A percentile compares a stretch with the other conserved stretches of the same genome.
These are phyloP conservation scores for Sporothrix euskadiensis DNA, from an alignment of 2,329 filamentous ascomycete species.

Conservation along the genomic window DNA sequence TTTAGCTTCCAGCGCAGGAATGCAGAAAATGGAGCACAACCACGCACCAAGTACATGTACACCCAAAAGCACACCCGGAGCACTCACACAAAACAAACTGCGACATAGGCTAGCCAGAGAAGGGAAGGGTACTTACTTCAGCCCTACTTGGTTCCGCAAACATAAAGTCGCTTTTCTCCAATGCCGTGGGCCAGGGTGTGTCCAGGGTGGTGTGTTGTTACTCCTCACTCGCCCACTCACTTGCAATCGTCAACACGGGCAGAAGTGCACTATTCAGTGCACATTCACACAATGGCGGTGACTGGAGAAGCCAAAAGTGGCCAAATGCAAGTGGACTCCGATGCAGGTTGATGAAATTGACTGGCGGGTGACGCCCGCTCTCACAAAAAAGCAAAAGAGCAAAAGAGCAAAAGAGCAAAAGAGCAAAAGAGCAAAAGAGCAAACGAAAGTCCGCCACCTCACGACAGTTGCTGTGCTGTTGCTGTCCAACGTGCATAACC, in stretches of 20 bases:
- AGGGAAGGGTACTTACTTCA: constrained; percentile 20
- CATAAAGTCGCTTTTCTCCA: constrained; percentile 17
- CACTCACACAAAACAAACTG: background rate
- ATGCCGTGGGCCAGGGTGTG: background rate
- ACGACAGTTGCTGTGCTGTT: constrained; percentile 21
- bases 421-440: background rate
- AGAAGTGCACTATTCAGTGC: background rate
- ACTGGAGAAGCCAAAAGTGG: background rate
- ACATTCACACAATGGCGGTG: background rate
- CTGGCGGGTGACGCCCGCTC: background rate
- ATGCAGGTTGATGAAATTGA: background rate
- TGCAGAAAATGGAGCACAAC: background rate
- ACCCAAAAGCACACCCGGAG: background rate
- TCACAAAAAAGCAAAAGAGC: background rate
- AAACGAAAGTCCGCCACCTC: constrained; percentile 2
- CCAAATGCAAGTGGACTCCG: background rate
- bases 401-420: background rate
- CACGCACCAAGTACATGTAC: background rate
- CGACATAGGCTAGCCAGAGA: background rate
- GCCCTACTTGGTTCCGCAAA: constrained; percentile 23
- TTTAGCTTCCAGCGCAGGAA: too few species aligned
- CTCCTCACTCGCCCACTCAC: background rate
- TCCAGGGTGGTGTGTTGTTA: background rate
- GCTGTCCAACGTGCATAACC: constrained; percentile 12
- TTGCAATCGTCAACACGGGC: background rate